phyloP scores from a whole-genome alignment of 139 green algal species.

The Chlamydomonas asymmetrica region DNA sequence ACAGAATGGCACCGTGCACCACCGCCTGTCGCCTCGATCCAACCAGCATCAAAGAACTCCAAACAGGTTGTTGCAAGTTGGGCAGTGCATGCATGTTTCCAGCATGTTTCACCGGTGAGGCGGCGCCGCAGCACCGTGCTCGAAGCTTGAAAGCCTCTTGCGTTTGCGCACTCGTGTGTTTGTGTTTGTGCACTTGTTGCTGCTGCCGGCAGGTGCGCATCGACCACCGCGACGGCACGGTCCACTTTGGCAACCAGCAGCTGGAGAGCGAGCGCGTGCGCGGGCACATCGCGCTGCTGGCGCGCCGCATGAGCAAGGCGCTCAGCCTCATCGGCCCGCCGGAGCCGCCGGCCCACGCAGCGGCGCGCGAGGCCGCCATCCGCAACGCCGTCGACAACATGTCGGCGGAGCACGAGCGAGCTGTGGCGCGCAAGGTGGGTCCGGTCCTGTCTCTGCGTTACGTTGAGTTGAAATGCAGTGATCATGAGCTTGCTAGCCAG shows the following conservation, averaged over 20 bases:
- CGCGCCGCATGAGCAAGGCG: constrained; percentile 73
- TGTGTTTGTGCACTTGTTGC: too few relatives aligned
- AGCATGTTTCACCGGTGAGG: too few relatives aligned
- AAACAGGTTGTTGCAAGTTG: too few relatives aligned
- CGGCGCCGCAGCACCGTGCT: too few relatives aligned
- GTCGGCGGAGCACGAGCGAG: constrained; percentile 78
- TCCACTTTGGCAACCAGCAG: constrained; percentile 86
- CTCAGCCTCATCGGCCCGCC: constrained; percentile 57
- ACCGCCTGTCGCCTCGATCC: too few relatives aligned
- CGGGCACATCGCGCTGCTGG: constrained; percentile 52
- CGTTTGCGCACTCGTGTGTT: too few relatives aligned
- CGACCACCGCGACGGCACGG: constrained; percentile 86
- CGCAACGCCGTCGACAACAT: constrained; percentile 28
- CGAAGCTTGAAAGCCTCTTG: too few relatives aligned
- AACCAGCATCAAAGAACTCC: too few relatives aligned
- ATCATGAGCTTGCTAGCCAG: too few relatives aligned
- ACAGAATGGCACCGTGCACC: too few relatives aligned
- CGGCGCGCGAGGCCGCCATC: constrained; percentile 39
- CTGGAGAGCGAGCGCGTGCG: constrained; percentile 54
- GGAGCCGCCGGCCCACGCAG: constrained; percentile 27
- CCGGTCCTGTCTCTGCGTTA: neutral
- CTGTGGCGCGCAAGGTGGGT: constrained; percentile 71
- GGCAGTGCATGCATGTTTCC: too few relatives aligned
- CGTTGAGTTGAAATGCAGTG: neutral
- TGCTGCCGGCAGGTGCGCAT: constrained; percentile 85